Evolutionary conservation across 495 filamentous ascomycete genomes (phyloP).

Genomic region (Aspergillus cavernicola): DNA sequence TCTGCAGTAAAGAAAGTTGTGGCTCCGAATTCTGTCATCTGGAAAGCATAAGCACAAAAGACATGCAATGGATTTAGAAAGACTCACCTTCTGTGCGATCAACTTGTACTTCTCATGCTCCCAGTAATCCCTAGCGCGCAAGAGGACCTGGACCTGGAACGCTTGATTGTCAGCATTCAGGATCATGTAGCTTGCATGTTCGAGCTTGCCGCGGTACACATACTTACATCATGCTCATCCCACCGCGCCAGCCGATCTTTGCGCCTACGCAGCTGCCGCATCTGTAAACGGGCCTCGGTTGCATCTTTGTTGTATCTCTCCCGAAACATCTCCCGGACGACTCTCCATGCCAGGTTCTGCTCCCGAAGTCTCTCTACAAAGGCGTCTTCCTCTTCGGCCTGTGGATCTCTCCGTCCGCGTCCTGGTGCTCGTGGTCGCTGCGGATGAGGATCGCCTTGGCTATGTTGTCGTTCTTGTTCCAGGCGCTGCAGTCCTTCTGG

Average conservation of each 20-base stretch:
- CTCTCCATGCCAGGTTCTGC: slow-evolving; percentile 65
- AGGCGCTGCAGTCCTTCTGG: slow-evolving; percentile 37
- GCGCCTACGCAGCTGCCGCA: slow-evolving; percentile 65
- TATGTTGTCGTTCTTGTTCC: slow-evolving; percentile 31
- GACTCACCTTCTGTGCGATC: slow-evolving; percentile 47
- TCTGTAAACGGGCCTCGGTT: slow-evolving; percentile 67
- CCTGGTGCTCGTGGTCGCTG: slow-evolving; percentile 39
- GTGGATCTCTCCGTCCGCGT: slow-evolving; percentile 41
- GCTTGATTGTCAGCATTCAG: slow-evolving; percentile 14
- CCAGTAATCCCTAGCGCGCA: slow-evolving; percentile 46
- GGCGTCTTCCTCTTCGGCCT: slow-evolving; percentile 61
- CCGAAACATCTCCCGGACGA: slow-evolving; percentile 60
- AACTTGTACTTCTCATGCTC: slow-evolving; percentile 48
- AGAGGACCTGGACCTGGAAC: slow-evolving; percentile 42
- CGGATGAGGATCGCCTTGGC: slow-evolving; percentile 21
- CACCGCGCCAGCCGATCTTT: slow-evolving; percentile 59
- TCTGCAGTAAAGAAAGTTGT: slow-evolving; percentile 30
- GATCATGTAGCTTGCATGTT: neutral
- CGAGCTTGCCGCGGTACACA: slow-evolving; percentile 18
- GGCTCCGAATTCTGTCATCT: slow-evolving; percentile 41
- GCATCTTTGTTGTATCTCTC: slow-evolving; percentile 60
- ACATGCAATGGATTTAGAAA: neutral
- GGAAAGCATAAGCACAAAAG: neutral
- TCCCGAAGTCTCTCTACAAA: slow-evolving; percentile 66
- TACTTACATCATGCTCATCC: slow-evolving; percentile 65